Evolutionary conservation across 192 early-diverging fungal species (phyloP), one percentile per base, ranked within the genome.

Genomic region (Backusella tarrabulga): DNA sequence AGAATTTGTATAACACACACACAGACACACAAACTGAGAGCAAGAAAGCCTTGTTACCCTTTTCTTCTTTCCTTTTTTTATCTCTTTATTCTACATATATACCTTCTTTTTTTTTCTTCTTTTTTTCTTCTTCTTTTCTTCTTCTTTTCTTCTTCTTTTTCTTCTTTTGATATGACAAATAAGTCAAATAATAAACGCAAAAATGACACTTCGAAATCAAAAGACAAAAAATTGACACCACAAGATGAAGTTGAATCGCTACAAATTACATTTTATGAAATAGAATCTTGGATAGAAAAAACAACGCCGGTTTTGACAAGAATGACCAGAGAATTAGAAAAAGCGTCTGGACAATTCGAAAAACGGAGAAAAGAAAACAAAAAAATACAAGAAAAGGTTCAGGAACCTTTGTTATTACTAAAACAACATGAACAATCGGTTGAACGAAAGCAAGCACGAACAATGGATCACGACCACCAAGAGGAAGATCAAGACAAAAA

Each of bases 221-320:
- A 68, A 68, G 67, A 34, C 67, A 68, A 68, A n/a, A 72, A 72
- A 32, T 17, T 44, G 41, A 50, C 71, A 50, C 40, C 44, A 5
- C 79, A 84, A 23, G 79, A 84, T 68, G 83, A 84, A 42, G 41
- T 84, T 6, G 83, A 84, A 42, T 69, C 76, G 9, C 63, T 84
- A 29, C 83, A 84, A 77, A 84, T 84, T 54, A 84, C 83, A 15
- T 84, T 84, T 70, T 84, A 80, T 54, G 83, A 84, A 56, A 84
- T 84, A 67, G 83, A 84, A 50, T 71, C 79, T 8, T 84, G 83
- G 83, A 84, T 84, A 32, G 83, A 84, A 36, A 80, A 81, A 60
- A 84, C 83, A 4, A 77, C 76, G 1, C 83, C 83, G 15, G 71
- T 81, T 0, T 56, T 84, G 29, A 76, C 54, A 32, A 68, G 83